Evolutionary conservation across 805 yeast genomes (phyloP).

Genomic region (Candida saitoana): DNA sequence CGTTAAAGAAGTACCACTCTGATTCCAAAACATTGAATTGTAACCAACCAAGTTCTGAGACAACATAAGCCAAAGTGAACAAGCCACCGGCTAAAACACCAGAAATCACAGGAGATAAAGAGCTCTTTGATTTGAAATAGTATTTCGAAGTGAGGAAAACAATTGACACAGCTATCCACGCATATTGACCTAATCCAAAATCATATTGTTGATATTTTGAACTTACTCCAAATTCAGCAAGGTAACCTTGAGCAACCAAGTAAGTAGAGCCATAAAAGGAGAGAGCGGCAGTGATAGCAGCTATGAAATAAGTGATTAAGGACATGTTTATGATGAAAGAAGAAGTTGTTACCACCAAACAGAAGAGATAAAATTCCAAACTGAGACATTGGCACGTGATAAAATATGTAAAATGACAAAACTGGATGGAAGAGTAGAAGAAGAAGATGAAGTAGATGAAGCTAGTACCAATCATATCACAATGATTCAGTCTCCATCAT

Average conservation of each 20-base stretch:
- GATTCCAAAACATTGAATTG: conserved; percentile 3
- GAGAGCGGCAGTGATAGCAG: neutral
- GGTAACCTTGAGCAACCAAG: neutral
- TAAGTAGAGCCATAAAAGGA: neutral
- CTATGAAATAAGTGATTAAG: neutral
- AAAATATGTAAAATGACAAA: too few relatives aligned
- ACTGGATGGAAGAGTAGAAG: too few relatives aligned
- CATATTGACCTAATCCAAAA: neutral
- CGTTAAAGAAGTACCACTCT: conserved; percentile 4
- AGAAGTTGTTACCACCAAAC: too few relatives aligned
- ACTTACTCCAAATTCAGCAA: neutral
- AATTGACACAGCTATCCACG: neutral
- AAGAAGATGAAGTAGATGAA: too few relatives aligned
- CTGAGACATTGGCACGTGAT: too few relatives aligned
- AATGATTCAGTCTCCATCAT: too few relatives aligned
- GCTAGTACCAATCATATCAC: too few relatives aligned
- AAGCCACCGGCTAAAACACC: neutral
- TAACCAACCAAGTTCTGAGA: conserved; percentile 1
- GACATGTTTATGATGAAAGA: neutral
- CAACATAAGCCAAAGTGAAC: neutral
- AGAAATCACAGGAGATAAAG: neutral
- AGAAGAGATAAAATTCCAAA: too few relatives aligned
- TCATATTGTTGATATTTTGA: neutral
- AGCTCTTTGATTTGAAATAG: neutral
- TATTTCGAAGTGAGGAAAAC: neutral